These are phyloP conservation scores for Trichophyton mentagrophytes DNA, from an alignment of 2,329 filamentous ascomycete species.

Conservation along the genomic window DNA sequence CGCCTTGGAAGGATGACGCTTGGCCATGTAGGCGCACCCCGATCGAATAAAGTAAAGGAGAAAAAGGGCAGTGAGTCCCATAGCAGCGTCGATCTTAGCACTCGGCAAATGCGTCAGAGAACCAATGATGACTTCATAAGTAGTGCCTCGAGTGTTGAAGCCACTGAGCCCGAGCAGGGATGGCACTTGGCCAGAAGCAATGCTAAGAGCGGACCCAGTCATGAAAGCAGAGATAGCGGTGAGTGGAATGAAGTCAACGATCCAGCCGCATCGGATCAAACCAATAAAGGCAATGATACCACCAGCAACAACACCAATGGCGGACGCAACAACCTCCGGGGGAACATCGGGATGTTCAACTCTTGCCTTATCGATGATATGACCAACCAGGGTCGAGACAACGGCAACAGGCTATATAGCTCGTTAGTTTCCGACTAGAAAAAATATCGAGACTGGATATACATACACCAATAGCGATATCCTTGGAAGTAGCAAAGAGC, in stretches of 20 bases:
- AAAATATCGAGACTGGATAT: constrained; percentile 4
- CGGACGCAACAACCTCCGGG: constrained; percentile 57
- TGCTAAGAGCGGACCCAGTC: constrained; percentile 88
- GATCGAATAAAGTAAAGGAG: constrained; percentile 66
- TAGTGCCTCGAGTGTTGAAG: constrained; percentile 61
- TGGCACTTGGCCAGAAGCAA: constrained; percentile 71
- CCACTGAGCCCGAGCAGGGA: constrained; percentile 62
- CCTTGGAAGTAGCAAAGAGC: constrained; percentile 96
- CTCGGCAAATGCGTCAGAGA: constrained; percentile 58
- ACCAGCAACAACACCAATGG: constrained; percentile 65
- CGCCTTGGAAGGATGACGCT: constrained; percentile 53
- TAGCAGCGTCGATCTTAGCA: constrained; percentile 64
- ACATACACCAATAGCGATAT: constrained; percentile 88
- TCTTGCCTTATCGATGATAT: constrained; percentile 56
- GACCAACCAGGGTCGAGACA: constrained; percentile 80
- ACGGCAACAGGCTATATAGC: constrained; percentile 70
- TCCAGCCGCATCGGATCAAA: constrained; percentile 67
- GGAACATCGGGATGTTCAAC: constrained; percentile 43
- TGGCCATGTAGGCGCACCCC: constrained; percentile 51
- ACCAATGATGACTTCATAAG: constrained; percentile 75
- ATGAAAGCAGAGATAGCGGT: constrained; percentile 89
- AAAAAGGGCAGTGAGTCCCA: constrained; percentile 70
- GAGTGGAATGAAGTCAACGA: constrained; percentile 86
- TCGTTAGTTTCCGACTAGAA: constrained; percentile 10
- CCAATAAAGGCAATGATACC: constrained; percentile 67